These are phyloP conservation scores for Setomelanomma holmii DNA, from an alignment of 2,329 filamentous ascomycete species.

Conservation along the genomic window DNA sequence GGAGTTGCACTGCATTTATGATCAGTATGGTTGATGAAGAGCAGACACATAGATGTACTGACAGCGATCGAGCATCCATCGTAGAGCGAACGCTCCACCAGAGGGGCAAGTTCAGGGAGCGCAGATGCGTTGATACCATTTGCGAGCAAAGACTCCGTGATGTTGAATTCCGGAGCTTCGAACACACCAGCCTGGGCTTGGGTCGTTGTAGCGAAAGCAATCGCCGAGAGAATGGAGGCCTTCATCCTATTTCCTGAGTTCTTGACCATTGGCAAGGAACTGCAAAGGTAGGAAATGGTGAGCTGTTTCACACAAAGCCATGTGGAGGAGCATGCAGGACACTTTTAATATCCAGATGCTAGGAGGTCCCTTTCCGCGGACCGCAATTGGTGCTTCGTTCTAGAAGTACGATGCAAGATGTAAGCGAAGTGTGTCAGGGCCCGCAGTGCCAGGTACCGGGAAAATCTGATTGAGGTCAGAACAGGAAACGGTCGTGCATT, in stretches of 20 bases:
- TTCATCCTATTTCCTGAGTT: too few species aligned
- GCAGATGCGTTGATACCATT: constrained; percentile 27
- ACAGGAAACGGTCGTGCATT: not conserved
- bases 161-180: constrained; percentile 26
- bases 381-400: not conserved
- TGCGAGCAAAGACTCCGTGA: constrained; percentile 25
- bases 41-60: constrained; percentile 10
- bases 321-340: not conserved
- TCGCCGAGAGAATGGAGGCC: constrained; percentile 10
- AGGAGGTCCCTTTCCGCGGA: not conserved
- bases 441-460: not conserved
- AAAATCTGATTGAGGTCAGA: not conserved
- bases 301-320: not conserved
- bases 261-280: too few species aligned
- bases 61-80: constrained; percentile 29
- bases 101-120: constrained; percentile 19
- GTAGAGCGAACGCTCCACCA: constrained; percentile 5
- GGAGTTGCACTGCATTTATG: constrained; percentile 25
- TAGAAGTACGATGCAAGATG: not conserved
- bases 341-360: not conserved
- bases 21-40: too few species aligned
- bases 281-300: too few species aligned
- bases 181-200: constrained; percentile 18
- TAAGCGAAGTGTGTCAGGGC: not conserved
- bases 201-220: constrained; percentile 13